A percentile compares a stretch with the other conserved stretches of the same genome.
Evolutionary conservation across 2,329 filamentous ascomycete genomes (phyloP).

Genomic region (Colletotrichum liaoningense): DNA sequence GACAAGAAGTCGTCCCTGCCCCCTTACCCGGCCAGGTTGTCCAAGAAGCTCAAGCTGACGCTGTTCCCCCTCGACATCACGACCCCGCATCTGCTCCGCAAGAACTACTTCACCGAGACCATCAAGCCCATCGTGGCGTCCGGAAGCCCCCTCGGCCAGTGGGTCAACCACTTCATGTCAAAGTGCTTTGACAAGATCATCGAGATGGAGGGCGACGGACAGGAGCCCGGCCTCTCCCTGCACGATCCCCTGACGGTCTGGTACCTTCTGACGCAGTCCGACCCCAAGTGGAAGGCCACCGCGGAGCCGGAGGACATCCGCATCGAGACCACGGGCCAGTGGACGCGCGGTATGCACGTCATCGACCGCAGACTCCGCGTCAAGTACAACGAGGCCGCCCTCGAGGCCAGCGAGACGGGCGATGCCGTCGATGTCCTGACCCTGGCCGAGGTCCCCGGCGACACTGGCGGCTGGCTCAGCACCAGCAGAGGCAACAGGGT

Average conservation of each 20-base stretch:
- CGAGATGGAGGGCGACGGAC: slow-evolving; percentile 67
- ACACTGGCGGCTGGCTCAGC: slow-evolving; percentile 82
- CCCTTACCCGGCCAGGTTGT: slow-evolving; percentile 73
- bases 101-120: slow-evolving; percentile 66
- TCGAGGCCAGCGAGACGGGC: slow-evolving; percentile 43
- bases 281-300: slow-evolving; percentile 68
- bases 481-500: slow-evolving; percentile 81
- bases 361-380: slow-evolving; percentile 76
- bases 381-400: slow-evolving; percentile 59
- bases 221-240: slow-evolving; percentile 71
- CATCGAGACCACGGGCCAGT: slow-evolving; percentile 91
- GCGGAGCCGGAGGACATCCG: slow-evolving; percentile 81
- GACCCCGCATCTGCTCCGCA: slow-evolving; percentile 73
- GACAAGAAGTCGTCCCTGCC: slow-evolving; percentile 62
- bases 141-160: slow-evolving; percentile 79
- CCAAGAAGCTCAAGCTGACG: slow-evolving; percentile 72
- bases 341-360: slow-evolving; percentile 93
- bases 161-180: slow-evolving; percentile 78
- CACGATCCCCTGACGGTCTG: slow-evolving; percentile 85
- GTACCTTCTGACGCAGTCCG: slow-evolving; percentile 76
- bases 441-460: slow-evolving; percentile 70
- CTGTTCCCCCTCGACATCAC: slow-evolving; percentile 85
- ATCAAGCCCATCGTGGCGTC: slow-evolving; percentile 66
- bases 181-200: slow-evolving; percentile 78
- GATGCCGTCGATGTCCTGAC: slow-evolving; percentile 50